Percentiles rank a stretch among this genome's conserved stretches.
phyloP scores from a whole-genome alignment of 2,329 filamentous ascomycete genomes.

The Venturia oleaginea region DNA sequence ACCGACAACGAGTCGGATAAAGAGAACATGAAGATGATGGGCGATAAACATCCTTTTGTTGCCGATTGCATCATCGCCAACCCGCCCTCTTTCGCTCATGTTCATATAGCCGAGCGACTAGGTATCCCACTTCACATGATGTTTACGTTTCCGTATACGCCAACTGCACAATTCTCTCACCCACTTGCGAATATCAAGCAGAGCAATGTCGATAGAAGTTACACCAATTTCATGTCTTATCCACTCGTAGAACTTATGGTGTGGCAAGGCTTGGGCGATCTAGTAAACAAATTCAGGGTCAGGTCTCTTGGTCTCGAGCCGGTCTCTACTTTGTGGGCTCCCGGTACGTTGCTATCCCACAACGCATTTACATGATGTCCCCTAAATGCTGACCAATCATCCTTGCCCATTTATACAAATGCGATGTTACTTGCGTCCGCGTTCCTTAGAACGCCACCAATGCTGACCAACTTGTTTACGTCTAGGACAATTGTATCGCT shows the following conservation, averaged over 20 bases:
- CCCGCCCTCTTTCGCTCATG: slow-evolving; percentile 66
- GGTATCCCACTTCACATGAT: slow-evolving; percentile 73
- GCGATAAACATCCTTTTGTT: slow-evolving; percentile 60
- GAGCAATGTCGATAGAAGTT: slow-evolving; percentile 63
- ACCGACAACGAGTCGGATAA: slow-evolving; percentile 59
- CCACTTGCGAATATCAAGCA: slow-evolving; percentile 75
- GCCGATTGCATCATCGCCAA: slow-evolving; percentile 76
- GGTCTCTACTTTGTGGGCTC: slow-evolving; percentile 72
- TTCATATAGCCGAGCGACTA: slow-evolving; percentile 66
- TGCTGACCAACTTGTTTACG: slow-evolving; percentile 44
- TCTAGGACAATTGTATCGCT: slow-evolving; percentile 31
- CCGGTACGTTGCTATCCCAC: slow-evolving; percentile 25
- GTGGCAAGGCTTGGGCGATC: slow-evolving; percentile 83
- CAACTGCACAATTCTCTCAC: slow-evolving; percentile 77
- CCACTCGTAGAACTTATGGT: slow-evolving; percentile 83
- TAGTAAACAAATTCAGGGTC: slow-evolving; percentile 80
- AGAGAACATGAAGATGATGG: slow-evolving; percentile 55
- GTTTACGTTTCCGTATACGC: slow-evolving; percentile 92
- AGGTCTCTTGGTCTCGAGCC: slow-evolving; percentile 66
- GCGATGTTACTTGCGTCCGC: no score
- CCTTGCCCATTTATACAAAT: no score
- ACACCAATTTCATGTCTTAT: slow-evolving; percentile 78
- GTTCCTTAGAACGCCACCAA: slow-evolving; percentile 60
- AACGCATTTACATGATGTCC: slow-evolving; percentile 65
- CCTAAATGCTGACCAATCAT: slow-evolving; percentile 66